phyloP scores from a whole-genome alignment of 345 rosid genomes.

The Eucalyptus erythrocorys region DNA sequence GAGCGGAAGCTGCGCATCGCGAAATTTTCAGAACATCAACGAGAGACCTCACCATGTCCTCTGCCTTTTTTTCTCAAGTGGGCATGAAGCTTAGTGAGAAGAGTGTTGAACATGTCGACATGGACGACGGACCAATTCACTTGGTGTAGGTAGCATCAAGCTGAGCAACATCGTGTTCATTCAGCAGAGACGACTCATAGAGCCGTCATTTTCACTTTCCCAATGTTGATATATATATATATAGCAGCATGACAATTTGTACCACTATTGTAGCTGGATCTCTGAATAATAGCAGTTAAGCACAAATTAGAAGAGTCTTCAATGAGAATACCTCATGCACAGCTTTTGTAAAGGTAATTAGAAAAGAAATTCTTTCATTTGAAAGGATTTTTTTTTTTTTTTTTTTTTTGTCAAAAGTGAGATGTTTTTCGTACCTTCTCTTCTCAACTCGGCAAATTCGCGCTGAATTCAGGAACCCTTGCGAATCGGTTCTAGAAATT shows the following conservation, averaged over 20 bases:
- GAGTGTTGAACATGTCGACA: slow-evolving; percentile 69
- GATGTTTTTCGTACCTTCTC: neutral
- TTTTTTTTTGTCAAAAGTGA: neutral
- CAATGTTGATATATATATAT: no score
- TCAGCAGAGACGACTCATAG: slow-evolving; percentile 48
- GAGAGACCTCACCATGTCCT: slow-evolving; percentile 42
- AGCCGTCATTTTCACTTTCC: slow-evolving; percentile 67
- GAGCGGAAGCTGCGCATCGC: slow-evolving; percentile 41
- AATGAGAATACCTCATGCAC: neutral
- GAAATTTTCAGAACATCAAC: slow-evolving; percentile 21
- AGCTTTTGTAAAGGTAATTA: neutral
- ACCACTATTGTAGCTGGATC: neutral
- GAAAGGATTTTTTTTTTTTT: neutral
- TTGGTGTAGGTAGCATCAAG: slow-evolving; percentile 55
- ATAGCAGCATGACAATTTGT: neutral
- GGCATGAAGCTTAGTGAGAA: slow-evolving; percentile 75
- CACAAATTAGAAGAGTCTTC: neutral
- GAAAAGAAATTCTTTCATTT: neutral
- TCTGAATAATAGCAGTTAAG: neutral
- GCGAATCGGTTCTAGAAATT: neutral
- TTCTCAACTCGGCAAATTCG: neutral
- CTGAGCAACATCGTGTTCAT: slow-evolving; percentile 52
- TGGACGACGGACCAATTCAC: slow-evolving; percentile 54
- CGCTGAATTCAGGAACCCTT: neutral
- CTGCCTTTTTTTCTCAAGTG: slow-evolving; percentile 62